Evolutionary conservation across 352 stramenopile species (phyloP).

Genomic region (Peronospora destructor): DNA sequence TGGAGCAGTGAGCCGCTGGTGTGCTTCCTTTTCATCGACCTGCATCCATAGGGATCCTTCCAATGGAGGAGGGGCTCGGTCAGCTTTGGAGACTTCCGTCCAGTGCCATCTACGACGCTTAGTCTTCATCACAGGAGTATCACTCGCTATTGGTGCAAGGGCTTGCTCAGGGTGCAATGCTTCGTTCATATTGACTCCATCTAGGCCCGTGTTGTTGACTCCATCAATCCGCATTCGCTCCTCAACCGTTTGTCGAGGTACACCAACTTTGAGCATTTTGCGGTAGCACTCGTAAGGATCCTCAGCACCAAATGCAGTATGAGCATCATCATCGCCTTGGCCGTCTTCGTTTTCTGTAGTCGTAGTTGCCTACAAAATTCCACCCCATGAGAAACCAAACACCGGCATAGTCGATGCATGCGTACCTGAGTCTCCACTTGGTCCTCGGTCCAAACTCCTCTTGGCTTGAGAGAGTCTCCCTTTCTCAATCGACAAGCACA

Average conservation of each 20-base stretch:
- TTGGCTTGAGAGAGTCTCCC: constrained; percentile 20
- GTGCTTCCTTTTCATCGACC: constrained; percentile 7
- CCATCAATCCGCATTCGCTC: constrained; percentile 21
- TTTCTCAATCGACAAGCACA: constrained; percentile 9
- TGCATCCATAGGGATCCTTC: constrained; percentile 18
- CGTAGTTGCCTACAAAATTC: not conserved
- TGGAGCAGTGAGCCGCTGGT: constrained; percentile 6
- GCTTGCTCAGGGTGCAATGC: not conserved
- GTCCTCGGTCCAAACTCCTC: constrained; percentile 2
- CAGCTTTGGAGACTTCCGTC: constrained; percentile 10
- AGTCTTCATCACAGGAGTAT: not conserved
- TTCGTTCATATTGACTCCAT: constrained; percentile 5
- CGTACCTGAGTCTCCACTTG: constrained; percentile 5
- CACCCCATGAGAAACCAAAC: not conserved
- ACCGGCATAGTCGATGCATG: not conserved
- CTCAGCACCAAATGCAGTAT: not conserved
- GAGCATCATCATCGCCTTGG: not conserved
- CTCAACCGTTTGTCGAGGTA: constrained; percentile 20
- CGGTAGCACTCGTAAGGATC: constrained; percentile 16
- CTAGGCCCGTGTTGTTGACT: constrained; percentile 13
- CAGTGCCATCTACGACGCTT: constrained; percentile 24
- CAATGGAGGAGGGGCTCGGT: constrained; percentile 11
- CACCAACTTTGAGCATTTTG: constrained; percentile 25
- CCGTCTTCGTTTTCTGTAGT: constrained; percentile 2
- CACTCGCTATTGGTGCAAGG: not conserved